Conservation (phyloP, 2,329 filamentous ascomycete genomes). For the Xenosphaeropsis pyriputrescens region DNA sequence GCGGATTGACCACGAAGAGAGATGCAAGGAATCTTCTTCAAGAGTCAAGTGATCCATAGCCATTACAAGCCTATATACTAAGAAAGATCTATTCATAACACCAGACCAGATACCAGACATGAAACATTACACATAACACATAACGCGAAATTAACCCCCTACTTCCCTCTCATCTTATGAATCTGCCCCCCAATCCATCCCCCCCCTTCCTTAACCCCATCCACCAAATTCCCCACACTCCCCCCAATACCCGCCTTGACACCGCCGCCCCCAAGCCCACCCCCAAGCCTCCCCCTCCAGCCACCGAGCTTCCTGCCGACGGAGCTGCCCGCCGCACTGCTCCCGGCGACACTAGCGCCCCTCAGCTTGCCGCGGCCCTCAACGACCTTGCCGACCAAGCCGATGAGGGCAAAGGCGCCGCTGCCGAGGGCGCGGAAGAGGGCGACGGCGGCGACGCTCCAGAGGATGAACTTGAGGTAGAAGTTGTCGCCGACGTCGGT, state of each 20-base stretch:
- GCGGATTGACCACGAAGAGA: no score
- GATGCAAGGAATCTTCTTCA: no score
- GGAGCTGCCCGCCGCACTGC: background rate
- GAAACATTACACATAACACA: no score
- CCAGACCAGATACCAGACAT: no score
- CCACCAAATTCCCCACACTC: slow-evolving; percentile 15
- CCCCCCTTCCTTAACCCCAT: slow-evolving; percentile 13
- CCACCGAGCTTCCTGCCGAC: slow-evolving; percentile 1
- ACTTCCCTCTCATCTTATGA: slow-evolving; percentile 15
- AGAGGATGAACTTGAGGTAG: slow-evolving; percentile 87
- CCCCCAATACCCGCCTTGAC: slow-evolving; percentile 1
- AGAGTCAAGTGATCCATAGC: no score
- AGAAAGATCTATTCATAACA: no score
- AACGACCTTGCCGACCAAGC: slow-evolving; percentile 68
- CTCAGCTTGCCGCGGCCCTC: slow-evolving; percentile 55
- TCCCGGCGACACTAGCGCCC: background rate
- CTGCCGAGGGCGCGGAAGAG: slow-evolving; percentile 77
- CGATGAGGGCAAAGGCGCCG: slow-evolving; percentile 70
- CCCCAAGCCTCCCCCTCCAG: background rate
- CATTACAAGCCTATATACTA: no score
- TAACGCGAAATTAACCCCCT: no score
- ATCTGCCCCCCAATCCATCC: slow-evolving; percentile 13
- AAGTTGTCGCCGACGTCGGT: slow-evolving; percentile 65
- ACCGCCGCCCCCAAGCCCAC: background rate
- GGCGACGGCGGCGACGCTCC: slow-evolving; percentile 75